Evolutionary conservation across 2,329 filamentous ascomycete species (phyloP), one percentile per base, ranked within the genome.

Genomic region (Cytospora chrysosperma): DNA sequence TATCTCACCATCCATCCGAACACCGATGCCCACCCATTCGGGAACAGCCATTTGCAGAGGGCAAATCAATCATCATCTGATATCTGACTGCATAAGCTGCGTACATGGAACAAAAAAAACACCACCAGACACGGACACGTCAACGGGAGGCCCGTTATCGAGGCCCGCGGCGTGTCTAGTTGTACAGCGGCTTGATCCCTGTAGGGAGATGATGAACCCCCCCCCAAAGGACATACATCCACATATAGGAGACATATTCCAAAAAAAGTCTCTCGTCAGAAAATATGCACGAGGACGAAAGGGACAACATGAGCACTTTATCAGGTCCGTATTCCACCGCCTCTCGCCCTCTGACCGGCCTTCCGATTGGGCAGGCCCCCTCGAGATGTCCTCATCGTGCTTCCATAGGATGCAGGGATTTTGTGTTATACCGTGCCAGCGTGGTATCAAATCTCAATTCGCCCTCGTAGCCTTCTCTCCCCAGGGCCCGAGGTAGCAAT

Each of bases 31-130:
- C 56, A 47, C n/a, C 57, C 57, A 34, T n/a, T 63, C 60, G 59
- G 63, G 60, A 63, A 24, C 49, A 65, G 56, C 61, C 61, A 63
- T 52, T 63, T n/a, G n/a, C 17, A 51, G 26, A 26, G 4, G 17
- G 8, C 8, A 9, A 10, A 10, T 7, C 30, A 17, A n/a, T 32
- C 37, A 63, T 63, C 61, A 63, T 63, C 56, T 63, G 61, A 58
- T 65, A 61, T 65, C 64, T 63, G 64, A 63, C 61, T 63, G 64
- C 64, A 65, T 65, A n/a, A 56, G n/a, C 43, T 56, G 59, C 60
- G 52, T 63, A 63, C 61, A 63, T 63, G 56, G 5, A 30, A 30
- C 5, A 30, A 30, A 9, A 30, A 30, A 30, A 62, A 59, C 57
- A 63, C 24, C 34, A 55, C 49, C 49, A 61, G 24, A n/a, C 61